Evolutionary conservation across 1,139 yeast genomes (phyloP), one percentile per base, ranked within the genome.

Genomic region (Suhomyces panamericanus): DNA sequence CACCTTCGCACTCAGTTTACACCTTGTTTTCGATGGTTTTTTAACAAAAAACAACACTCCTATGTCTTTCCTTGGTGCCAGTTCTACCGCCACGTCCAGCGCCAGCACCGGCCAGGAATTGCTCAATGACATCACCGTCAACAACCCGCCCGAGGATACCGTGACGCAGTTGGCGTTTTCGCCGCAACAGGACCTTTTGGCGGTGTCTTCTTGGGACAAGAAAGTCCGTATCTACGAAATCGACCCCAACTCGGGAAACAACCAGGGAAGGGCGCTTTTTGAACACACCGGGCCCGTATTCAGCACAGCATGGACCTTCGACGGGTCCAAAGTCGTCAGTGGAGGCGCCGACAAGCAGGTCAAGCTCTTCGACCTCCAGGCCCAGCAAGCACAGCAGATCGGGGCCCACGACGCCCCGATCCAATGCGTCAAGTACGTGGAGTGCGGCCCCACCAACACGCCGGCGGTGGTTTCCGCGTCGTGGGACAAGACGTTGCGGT

Each of bases 311-410:
- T 95, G 96, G 91, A 79, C 93, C 20, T 53, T 62, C 6, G 99
- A 95, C 60, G 99, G 99, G 15, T 74, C 93, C 13, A 84, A 90
- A 58, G 87, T 93, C 7, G 81, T 87, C 31, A 83, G 93, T 52
- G 99, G 97, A 47, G 97, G 97, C 36, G 87, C 90, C 47, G 99
- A 95, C 66, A 90, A 90, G 59, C 88, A 85, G 42, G 96, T 91
- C 9, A 81, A 87, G 54, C 61, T 91, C 36, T 91, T 83, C 63
- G 99, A 95, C 66, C 71, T 93, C 41, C 86, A 83, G 45, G 70
- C 87, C 17, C 95, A 91, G 44, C 96, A 89, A 62, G 68, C 83
- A 10, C 87, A 83, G 54, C 96, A 89, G 56, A 78, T 95, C 38
- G 99, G 97, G 4, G 77, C 75, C 5, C 99, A 95, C 66, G 91